phyloP scores from a whole-genome alignment of 2,329 filamentous ascomycete species.

The Domatiomyces catenatus region DNA sequence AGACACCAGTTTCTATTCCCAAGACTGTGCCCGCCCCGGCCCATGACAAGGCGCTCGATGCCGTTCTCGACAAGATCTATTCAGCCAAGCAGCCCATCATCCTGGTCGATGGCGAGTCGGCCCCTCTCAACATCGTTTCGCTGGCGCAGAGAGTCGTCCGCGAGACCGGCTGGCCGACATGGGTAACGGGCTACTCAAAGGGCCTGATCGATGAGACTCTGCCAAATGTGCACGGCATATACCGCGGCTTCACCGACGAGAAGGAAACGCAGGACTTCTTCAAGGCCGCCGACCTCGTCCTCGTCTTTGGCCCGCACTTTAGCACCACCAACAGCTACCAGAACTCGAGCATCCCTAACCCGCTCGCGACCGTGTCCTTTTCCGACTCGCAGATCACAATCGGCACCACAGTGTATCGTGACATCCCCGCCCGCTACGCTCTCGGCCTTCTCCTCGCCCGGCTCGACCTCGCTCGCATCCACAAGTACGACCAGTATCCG shows the following conservation, averaged over 20 bases:
- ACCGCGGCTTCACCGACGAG: constrained; percentile 29
- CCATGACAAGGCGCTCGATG: constrained; percentile 38
- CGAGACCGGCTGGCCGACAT: constrained; percentile 32
- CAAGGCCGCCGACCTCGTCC: constrained; percentile 28
- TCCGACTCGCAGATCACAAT: constrained; percentile 22
- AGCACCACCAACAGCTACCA: constrained; percentile 32
- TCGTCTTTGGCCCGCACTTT: constrained; percentile 33
- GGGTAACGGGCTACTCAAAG: constrained; percentile 33
- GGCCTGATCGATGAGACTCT: constrained; percentile 33
- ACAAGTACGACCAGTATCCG: background rate
- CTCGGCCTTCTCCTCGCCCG: constrained; percentile 6
- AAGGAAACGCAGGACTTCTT: constrained; percentile 24
- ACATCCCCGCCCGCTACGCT: constrained; percentile 9
- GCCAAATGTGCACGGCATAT: constrained; percentile 35
- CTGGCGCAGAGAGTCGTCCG: constrained; percentile 28
- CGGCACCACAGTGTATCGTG: constrained; percentile 20
- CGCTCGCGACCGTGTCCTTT: constrained; percentile 22
- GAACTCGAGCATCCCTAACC: constrained; percentile 25
- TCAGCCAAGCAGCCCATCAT: constrained; percentile 33
- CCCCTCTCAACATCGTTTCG: constrained; percentile 25
- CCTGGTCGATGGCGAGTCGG: constrained; percentile 35
- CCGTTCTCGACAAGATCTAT: constrained; percentile 35
- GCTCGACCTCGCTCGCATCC: constrained; percentile 4
- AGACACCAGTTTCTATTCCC: constrained; percentile 51
- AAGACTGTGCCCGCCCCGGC: constrained; percentile 21